Evolutionary conservation across 2,329 filamentous ascomycete species (phyloP), one percentile per base, ranked within the genome.

Genomic region (Fusarium concolor): DNA sequence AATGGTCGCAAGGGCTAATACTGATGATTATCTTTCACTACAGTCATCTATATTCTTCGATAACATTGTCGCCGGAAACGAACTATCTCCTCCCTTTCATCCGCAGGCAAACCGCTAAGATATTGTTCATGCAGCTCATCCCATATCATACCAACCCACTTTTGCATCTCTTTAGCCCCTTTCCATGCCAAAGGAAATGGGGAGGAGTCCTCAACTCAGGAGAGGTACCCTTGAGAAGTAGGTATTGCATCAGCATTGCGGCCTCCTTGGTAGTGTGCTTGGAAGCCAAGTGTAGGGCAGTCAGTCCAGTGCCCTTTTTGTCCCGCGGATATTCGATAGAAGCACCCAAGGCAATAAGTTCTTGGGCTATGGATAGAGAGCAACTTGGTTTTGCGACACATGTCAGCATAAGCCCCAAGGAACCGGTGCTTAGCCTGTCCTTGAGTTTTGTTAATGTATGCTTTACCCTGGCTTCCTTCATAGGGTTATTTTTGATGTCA

Each of bases 1-100:
- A 6, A 38, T 67, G 24, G 33, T 67, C 9, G 47, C 12, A 1
- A 64, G 52, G 5, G 45, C 46, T 2, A 54, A 54, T 2, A 45
- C 33, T 2, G 5, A 15, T n/a, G n/a, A n/a, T n/a, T n/a, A n/a
- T n/a, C n/a, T n/a, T n/a, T n/a, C n/a, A n/a, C n/a, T n/a, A n/a
- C n/a, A n/a, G n/a, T n/a, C n/a, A n/a, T n/a, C n/a, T n/a, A n/a
- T n/a, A n/a, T n/a, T n/a, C n/a, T n/a, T n/a, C n/a, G n/a, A n/a
- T n/a, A n/a, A n/a, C n/a, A n/a, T n/a, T n/a, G n/a, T n/a, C n/a
- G n/a, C n/a, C n/a, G n/a, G n/a, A n/a, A 24, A 24, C 22, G 6
- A 24, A 24, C 6, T 24, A 6, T 6, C 22, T 24, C 4, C 22
- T 24, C 6, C 22, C 22, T 24, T 24, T 24, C 22, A 24, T 24